Base-by-base conservation (phyloP, 441 rosid species). In the Mallotus japonicus region DNA sequence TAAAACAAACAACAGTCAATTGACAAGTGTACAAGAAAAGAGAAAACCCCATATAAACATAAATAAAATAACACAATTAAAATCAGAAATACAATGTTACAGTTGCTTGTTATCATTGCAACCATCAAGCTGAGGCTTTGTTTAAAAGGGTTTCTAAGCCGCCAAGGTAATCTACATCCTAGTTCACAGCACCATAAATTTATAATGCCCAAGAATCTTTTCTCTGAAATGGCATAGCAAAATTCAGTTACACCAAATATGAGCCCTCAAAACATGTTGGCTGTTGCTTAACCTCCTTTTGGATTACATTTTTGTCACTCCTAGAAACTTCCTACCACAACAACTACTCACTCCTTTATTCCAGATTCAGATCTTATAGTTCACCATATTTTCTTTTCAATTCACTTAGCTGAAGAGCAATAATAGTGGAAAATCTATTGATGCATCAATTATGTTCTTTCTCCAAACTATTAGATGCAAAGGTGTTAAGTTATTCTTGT, bases 1-100 rank as follows among this genome's bases (percentile, higher is more conserved):
- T 73, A 84, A 51, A 62, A 72, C 62, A 59, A 65, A 42, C 46
- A 68, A 34, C 6, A 50, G 56, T 54, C 60, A 69, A 58, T 17
- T 32, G 19, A 44, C 8, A 49, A 6, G 13, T 1, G 34, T 6
- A 32, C 5, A n/a, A 4, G 24, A 24, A 24, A 24, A 24, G 28
- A 1, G 20, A 44, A 34, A 32, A 42, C 19, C 14, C 34, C 28
- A 28, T 16, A 65, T 9, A 59, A 28, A 58, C 46, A n/a, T 37
- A 59, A 15, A 14, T 58, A 6, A 24, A 61, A 0, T 8, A 59
- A 24, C 12, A 59, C 5, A 15, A 0, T 22, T 14, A 54, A 51
- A 37, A 24, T 9, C 4, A 67, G 17, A 47, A 71, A 44, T 42
- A 54, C 14, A 42, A 24, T 44, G 11, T 1, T 24, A 13, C 17